Evolutionary conservation across 257 asterid species (phyloP).

Genomic region (Nicotiana sylvestris): DNA sequence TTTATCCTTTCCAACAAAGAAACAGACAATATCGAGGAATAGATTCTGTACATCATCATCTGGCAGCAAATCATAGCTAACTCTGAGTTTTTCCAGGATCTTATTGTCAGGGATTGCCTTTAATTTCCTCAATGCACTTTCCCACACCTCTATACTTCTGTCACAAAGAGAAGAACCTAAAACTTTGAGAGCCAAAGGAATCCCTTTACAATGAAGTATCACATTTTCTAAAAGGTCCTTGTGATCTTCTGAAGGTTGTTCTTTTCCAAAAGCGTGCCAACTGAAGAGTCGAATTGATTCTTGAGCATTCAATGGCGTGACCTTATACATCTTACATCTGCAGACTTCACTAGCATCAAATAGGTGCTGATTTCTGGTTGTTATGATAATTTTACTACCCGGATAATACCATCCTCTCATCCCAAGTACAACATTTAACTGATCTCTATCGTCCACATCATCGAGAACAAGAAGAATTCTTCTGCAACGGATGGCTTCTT

Average conservation of each 20-base stretch:
- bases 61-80: conserved; percentile 15
- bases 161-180: conserved; percentile 18
- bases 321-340: conserved; percentile 9
- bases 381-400: conserved; percentile 21
- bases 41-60: background rate
- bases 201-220: conserved; percentile 12
- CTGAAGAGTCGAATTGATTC: conserved; percentile 15
- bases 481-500: background rate
- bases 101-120: conserved; percentile 11
- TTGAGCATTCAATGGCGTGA: background rate
- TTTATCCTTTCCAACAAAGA: conserved; percentile 13
- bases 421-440: conserved; percentile 12
- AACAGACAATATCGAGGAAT: conserved; percentile 18
- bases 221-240: conserved; percentile 2
- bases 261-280: conserved; percentile 11
- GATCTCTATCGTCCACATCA: conserved; percentile 17
- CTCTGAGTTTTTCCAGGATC: conserved; percentile 12
- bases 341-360: background rate
- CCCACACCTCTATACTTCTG: conserved; percentile 11
- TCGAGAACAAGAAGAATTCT: conserved; percentile 19
- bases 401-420: conserved; percentile 14
- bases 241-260: background rate
- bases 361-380: conserved; percentile 18
- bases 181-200: conserved; percentile 21
- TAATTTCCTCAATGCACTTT: conserved; percentile 11